Evolutionary conservation across 257 asterid species (phyloP), one percentile per base, ranked within the genome.

Genomic region (Lycium ferocissimum): DNA sequence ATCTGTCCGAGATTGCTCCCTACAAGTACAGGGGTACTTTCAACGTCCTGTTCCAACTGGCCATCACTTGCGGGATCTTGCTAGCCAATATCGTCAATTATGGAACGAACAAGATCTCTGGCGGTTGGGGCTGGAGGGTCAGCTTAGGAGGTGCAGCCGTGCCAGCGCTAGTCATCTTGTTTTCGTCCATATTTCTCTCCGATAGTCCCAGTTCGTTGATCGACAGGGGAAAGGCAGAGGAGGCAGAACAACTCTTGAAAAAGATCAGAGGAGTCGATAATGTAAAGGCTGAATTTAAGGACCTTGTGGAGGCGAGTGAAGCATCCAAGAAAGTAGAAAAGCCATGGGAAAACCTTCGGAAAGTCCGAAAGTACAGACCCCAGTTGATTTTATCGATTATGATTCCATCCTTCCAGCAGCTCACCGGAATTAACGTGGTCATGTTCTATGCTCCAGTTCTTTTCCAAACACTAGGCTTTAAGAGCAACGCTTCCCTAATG

Each of bases 391-490:
- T 86, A 84, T 67, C 89, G 0, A 47, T 71, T 4, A 13, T 79
- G 59, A 86, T 86, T 20, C 89, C 85, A 1, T 67, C 71, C 40
- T 86, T 86, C 58, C 85, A 84, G 78, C 87, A 86, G 17, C 67
- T 86, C 18, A 86, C 80, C 0, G 89, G 89, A 6, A 86, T 86
- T 63, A 86, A 84, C 49, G 85, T 84, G 78, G 69, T 86, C 76
- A 86, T 84, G 85, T 86, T 86, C 79, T 85, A 86, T 49, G 87
- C 87, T 9, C 89, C 87, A 0, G 87, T 86, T n/a, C 85, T 86
- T 18, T 84, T 86, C 76, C 37, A 59, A 65, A 86, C 78, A 15
- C 40, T 86, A 13, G 87, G 89, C 0, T 84, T 86, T 40, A 82
- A 82, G 14, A 59, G 62, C 9, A 18, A 70, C 11, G 84, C 87